Conservation (phyloP, 179 eudicot species). For the Silene noctiflora region DNA sequence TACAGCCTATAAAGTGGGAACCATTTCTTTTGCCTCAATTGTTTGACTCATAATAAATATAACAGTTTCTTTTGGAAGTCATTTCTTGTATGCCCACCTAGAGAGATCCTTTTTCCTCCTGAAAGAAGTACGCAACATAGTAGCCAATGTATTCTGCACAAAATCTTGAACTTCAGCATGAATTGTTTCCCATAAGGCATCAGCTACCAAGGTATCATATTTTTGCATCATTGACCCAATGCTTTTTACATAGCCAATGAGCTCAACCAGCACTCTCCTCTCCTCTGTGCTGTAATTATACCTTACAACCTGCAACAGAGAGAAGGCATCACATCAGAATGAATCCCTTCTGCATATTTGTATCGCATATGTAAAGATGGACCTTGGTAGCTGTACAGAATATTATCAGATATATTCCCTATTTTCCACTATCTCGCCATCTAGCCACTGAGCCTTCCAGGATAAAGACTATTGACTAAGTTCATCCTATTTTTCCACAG, state of each 20-base stretch:
- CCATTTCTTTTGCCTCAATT: slow-evolving; percentile 3
- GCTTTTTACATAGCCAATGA: slow-evolving; percentile 88
- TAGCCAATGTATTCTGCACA: slow-evolving; percentile 90
- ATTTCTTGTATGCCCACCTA: slow-evolving; percentile 42
- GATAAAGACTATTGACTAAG: not conserved
- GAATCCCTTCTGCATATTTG: not conserved
- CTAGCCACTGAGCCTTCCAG: not conserved
- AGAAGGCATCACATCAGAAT: slow-evolving; percentile 6
- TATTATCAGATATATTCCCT: not conserved
- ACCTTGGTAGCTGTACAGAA: not conserved
- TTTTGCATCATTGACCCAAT: slow-evolving; percentile 89
- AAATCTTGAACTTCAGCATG: slow-evolving; percentile 99
- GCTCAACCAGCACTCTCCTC: slow-evolving; percentile 88
- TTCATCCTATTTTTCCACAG: not conserved
- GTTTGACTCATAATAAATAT: not conserved
- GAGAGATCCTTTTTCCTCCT: slow-evolving; percentile 92
- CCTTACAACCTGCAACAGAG: slow-evolving; percentile 66
- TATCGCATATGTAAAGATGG: not conserved
- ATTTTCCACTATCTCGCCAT: not conserved
- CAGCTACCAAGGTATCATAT: slow-evolving; percentile 86
- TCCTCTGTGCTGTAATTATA: slow-evolving; percentile 85
- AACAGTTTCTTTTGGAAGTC: slow-evolving; percentile 6
- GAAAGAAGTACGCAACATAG: slow-evolving; percentile 89
- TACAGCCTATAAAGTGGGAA: not conserved
- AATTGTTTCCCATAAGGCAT: slow-evolving; percentile 96